Conservation (phyloP, 2,329 filamentous ascomycete species). For the Xylariaceae sp. region DNA sequence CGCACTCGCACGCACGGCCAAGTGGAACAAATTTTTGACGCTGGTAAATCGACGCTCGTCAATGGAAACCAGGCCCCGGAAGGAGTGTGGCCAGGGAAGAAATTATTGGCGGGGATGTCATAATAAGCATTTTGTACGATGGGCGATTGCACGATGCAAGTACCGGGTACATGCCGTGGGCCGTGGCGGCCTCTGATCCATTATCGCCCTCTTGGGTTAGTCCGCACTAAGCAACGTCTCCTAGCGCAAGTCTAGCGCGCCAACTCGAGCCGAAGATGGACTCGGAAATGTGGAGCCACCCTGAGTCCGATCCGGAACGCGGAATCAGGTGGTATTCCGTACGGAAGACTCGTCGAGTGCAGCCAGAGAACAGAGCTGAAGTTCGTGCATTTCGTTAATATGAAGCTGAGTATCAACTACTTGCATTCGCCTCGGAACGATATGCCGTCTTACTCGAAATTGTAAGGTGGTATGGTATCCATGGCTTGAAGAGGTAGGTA, state of each 20-base stretch:
- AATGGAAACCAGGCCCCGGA: not conserved
- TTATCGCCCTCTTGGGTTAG: not conserved
- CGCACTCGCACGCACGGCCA: constrained; percentile 4
- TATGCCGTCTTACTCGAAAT: not conserved
- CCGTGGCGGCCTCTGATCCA: not conserved
- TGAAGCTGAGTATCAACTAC: no score
- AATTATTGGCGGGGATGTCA: not conserved
- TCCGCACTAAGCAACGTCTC: no score
- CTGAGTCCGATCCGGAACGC: no score
- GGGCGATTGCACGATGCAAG: not conserved
- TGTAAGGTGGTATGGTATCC: not conserved
- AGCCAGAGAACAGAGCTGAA: no score
- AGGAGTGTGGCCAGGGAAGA: not conserved
- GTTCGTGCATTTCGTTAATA: no score
- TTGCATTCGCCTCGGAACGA: not conserved
- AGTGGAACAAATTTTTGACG: not conserved
- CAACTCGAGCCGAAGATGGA: no score
- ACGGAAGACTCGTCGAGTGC: no score
- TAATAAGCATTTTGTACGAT: not conserved
- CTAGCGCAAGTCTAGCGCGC: no score
- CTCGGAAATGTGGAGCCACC: no score
- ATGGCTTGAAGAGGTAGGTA: not conserved
- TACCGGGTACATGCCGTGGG: not conserved
- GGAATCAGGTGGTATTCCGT: no score
- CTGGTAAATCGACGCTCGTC: not conserved